These are phyloP conservation scores for Umbelopsis sp. DNA, from an alignment of 192 early-diverging fungal genomes.

Conservation along the genomic window DNA sequence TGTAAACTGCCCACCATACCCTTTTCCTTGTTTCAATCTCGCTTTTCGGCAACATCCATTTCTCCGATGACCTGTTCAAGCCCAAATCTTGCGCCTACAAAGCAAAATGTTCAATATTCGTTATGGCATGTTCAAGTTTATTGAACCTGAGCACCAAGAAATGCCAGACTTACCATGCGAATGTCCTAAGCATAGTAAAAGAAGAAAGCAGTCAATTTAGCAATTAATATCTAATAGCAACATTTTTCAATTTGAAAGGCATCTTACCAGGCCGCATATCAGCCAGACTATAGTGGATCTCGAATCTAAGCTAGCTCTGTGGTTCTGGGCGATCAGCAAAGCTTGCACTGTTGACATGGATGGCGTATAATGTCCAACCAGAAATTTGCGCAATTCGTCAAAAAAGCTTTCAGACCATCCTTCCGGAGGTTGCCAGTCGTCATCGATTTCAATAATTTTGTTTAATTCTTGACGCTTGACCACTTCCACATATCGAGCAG, in stretches of 20 bases:
- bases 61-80: slow-evolving; percentile 67
- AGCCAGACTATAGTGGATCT: slow-evolving; percentile 35
- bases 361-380: slow-evolving; percentile 31
- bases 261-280: slow-evolving; percentile 17
- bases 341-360: slow-evolving; percentile 36
- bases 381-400: slow-evolving; percentile 31
- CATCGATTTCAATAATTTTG: slow-evolving; percentile 9
- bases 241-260: neutral
- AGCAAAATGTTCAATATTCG: neutral
- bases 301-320: slow-evolving; percentile 32
- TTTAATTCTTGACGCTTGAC: slow-evolving; percentile 29
- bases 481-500: slow-evolving; percentile 35
- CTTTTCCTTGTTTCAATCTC: slow-evolving; percentile 71
- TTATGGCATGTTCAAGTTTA: too few relatives aligned
- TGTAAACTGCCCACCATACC: slow-evolving; percentile 78
- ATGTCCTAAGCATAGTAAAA: neutral
- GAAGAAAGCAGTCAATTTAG: neutral
- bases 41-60: slow-evolving; percentile 53
- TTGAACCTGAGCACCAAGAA: too few relatives aligned
- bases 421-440: slow-evolving; percentile 27
- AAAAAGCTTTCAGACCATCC: slow-evolving; percentile 37
- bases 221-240: neutral
- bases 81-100: slow-evolving; percentile 74
- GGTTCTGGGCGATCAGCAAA: slow-evolving; percentile 37
- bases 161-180: neutral